phyloP scores from a whole-genome alignment of 106 monocot species.

The Dendrobium huoshanense region DNA sequence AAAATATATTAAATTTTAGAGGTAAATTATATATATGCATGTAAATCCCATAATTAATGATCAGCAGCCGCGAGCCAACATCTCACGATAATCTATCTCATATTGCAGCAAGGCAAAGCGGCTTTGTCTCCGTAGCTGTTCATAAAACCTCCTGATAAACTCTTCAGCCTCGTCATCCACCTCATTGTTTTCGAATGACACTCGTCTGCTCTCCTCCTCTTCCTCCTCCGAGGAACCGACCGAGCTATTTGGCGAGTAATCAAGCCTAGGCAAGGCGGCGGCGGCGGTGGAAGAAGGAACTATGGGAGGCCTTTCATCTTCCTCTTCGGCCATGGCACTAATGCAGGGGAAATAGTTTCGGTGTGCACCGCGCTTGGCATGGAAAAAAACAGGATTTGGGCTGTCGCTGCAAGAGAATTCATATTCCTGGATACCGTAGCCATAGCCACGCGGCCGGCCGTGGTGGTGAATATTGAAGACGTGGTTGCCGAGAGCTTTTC shows the following conservation, averaged over 20 bases:
- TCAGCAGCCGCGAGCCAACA: slow-evolving; percentile 21
- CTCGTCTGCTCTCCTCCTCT: too few species aligned
- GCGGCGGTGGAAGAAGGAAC: neutral
- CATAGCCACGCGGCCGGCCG: neutral
- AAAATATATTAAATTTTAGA: too few species aligned
- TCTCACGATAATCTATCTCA: slow-evolving; percentile 21
- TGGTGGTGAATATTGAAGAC: slow-evolving; percentile 19
- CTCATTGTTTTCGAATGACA: neutral
- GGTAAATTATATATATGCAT: too few species aligned
- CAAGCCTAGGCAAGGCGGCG: neutral
- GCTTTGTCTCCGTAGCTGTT: slow-evolving; percentile 31
- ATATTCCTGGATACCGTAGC: slow-evolving; percentile 26
- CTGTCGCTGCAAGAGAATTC: slow-evolving; percentile 59
- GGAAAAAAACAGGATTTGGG: slow-evolving; percentile 26
- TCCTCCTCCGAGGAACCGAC: neutral
- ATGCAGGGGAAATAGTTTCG: slow-evolving; percentile 34
- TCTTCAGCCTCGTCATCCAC: slow-evolving; percentile 42
- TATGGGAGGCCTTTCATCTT: neutral
- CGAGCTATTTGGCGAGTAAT: slow-evolving; percentile 11
- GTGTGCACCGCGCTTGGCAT: slow-evolving; percentile 5
- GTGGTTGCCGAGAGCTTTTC: slow-evolving; percentile 22
- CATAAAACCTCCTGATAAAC: slow-evolving; percentile 46
- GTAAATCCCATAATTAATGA: too few species aligned
- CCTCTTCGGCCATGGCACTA: slow-evolving; percentile 3
- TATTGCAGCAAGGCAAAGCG: slow-evolving; percentile 18